Conservation (phyloP, 352 stramenopile genomes). For the Blastocystis sp. region DNA sequence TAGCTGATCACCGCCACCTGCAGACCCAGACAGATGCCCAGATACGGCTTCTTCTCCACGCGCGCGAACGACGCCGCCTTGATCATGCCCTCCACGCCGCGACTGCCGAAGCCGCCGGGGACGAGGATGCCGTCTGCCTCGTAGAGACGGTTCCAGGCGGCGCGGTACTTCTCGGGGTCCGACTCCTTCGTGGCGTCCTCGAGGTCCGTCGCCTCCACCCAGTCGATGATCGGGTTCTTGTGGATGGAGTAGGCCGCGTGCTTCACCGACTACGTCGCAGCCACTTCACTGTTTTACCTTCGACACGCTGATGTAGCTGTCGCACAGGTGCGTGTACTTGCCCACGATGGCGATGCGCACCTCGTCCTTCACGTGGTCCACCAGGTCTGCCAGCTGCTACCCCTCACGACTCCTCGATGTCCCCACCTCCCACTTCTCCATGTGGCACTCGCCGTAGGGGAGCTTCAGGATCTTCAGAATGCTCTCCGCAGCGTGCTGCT, state of each 20-base stretch:
- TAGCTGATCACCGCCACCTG: conserved; percentile 67
- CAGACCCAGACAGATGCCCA: conserved; percentile 95
- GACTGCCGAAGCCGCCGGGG: conserved; percentile 91
- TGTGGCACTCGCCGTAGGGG: not conserved
- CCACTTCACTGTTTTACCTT: conserved; percentile 66
- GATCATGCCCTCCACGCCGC: conserved; percentile 93
- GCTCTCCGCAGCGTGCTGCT: conserved; percentile 87
- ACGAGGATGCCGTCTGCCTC: conserved; percentile 76
- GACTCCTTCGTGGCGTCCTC: conserved; percentile 71
- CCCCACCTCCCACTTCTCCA: conserved; percentile 67
- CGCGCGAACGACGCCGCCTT: conserved; percentile 83
- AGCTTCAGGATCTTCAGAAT: conserved; percentile 76
- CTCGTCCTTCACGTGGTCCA: conserved; percentile 77
- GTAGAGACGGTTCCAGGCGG: conserved; percentile 82
- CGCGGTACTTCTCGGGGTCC: conserved; percentile 68
- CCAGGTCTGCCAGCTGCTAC: conserved; percentile 76
- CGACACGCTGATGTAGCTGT: conserved; percentile 96
- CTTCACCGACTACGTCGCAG: conserved; percentile 63
- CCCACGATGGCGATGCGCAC: conserved; percentile 93
- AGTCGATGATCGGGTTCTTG: conserved; percentile 83
- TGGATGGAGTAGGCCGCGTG: conserved; percentile 84
- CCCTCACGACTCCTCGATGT: not conserved
- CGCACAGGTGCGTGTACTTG: conserved; percentile 95
- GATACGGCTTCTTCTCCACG: conserved; percentile 84
- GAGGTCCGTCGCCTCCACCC: conserved; percentile 89